phyloP scores from a whole-genome alignment of 164 flowering plant species.

The Vitis rotundifolia region DNA sequence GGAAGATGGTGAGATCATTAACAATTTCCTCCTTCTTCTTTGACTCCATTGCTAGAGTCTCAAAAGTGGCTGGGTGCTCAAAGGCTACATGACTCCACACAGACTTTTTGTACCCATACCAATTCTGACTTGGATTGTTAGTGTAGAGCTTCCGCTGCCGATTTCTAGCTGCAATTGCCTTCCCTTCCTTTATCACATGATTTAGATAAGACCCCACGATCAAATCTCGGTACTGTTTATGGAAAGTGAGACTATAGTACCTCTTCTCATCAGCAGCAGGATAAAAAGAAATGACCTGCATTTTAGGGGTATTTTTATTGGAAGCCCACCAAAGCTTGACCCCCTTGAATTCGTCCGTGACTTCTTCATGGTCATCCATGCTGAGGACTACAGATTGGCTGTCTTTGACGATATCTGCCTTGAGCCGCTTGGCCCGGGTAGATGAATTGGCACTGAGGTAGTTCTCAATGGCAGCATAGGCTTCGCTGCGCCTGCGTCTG shows the following conservation, averaged over 20 bases:
- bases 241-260: conserved; percentile 29
- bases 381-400: conserved; percentile 36
- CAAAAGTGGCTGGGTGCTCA: conserved; percentile 53
- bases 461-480: conserved; percentile 36
- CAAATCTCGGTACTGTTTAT: conserved; percentile 23
- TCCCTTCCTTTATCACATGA: conserved; percentile 39
- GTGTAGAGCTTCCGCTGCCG: conserved; percentile 45
- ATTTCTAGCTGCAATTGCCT: conserved; percentile 26
- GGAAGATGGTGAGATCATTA: conserved; percentile 42
- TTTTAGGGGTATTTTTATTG: not conserved
- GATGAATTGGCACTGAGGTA: conserved; percentile 42
- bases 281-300: conserved; percentile 18
- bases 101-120: not conserved
- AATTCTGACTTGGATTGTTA: conserved; percentile 19
- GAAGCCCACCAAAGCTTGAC: conserved; percentile 48
- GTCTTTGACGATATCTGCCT: conserved; percentile 37
- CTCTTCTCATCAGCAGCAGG: conserved; percentile 25
- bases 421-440: conserved; percentile 38
- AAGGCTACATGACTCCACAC: conserved; percentile 51
- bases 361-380: conserved; percentile 59
- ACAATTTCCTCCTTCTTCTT: conserved; percentile 47
- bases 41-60: conserved; percentile 56
- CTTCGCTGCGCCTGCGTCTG: conserved; percentile 31
- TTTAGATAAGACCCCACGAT: conserved; percentile 30
- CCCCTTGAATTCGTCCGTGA: conserved; percentile 48